phyloP scores from a whole-genome alignment of 352 stramenopile species.

The Pythium apleroticum region DNA sequence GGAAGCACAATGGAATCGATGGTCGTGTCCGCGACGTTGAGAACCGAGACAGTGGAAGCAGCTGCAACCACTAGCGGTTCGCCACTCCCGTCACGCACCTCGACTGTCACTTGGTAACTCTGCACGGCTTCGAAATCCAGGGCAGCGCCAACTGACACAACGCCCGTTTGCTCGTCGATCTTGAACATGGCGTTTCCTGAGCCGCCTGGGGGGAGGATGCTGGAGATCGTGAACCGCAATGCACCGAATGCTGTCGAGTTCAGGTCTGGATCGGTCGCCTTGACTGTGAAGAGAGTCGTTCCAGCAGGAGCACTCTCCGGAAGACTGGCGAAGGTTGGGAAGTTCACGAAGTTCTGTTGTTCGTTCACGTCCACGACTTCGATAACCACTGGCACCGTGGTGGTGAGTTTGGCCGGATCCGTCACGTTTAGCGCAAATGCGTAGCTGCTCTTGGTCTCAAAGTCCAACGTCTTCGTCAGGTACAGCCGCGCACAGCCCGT shows the following conservation, averaged over 20 bases:
- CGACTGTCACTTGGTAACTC: slow-evolving; percentile 38
- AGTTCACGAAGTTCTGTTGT: slow-evolving; percentile 34
- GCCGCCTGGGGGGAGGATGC: slow-evolving; percentile 32
- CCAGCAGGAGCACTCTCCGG: slow-evolving; percentile 33
- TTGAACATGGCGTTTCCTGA: slow-evolving; percentile 23
- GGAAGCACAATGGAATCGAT: slow-evolving; percentile 25
- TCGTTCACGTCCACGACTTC: slow-evolving; percentile 58
- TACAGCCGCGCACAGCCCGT: slow-evolving; percentile 41
- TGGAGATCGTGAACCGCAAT: slow-evolving; percentile 37
- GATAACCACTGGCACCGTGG: slow-evolving; percentile 28
- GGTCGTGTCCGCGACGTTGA: slow-evolving; percentile 32
- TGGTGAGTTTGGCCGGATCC: slow-evolving; percentile 32
- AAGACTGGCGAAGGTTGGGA: slow-evolving; percentile 30
- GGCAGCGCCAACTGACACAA: slow-evolving; percentile 29
- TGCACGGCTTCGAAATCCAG: slow-evolving; percentile 58
- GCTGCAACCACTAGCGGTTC: slow-evolving; percentile 8
- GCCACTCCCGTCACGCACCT: slow-evolving; percentile 36
- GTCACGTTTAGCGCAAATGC: slow-evolving; percentile 35
- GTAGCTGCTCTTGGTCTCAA: slow-evolving; percentile 40
- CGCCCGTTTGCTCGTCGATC: slow-evolving; percentile 35
- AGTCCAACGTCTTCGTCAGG: slow-evolving; percentile 40
- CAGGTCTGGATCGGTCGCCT: slow-evolving; percentile 40
- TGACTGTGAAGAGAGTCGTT: slow-evolving; percentile 33
- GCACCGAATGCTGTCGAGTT: slow-evolving; percentile 29
- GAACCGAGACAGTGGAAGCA: slow-evolving; percentile 12